These are phyloP conservation scores for Nakazawaea peltata DNA, from an alignment of 805 yeast genomes.

Conservation along the genomic window DNA sequence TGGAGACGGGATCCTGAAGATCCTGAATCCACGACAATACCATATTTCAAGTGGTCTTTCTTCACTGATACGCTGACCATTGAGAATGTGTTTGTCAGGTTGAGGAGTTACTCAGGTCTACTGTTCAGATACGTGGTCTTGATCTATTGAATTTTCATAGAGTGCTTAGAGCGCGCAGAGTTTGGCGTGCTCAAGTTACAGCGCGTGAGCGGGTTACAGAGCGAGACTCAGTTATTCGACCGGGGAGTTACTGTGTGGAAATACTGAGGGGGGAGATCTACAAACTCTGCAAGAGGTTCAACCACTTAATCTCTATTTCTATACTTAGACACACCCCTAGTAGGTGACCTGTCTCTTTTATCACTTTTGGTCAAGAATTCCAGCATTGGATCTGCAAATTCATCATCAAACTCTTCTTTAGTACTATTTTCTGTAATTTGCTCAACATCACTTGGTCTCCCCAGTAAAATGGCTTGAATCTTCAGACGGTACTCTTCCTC, in stretches of 20 bases:
- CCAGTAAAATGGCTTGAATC: constrained; percentile 20
- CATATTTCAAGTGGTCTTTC: constrained; percentile 36
- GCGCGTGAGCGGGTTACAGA: no score
- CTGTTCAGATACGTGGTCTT: no score
- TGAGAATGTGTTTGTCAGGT: no score
- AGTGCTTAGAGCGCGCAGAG: no score
- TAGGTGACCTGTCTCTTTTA: constrained; percentile 1
- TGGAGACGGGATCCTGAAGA: constrained; percentile 90
- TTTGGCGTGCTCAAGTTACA: no score
- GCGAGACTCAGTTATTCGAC: no score
- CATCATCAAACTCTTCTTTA: constrained; percentile 18
- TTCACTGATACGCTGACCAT: neutral
- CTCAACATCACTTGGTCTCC: neutral
- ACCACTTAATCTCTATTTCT: neutral
- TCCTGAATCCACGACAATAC: constrained; percentile 91
- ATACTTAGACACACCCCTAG: neutral
- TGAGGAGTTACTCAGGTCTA: no score
- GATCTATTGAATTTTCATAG: no score
- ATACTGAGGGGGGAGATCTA: no score
- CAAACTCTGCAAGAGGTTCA: no score
- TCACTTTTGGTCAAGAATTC: constrained; percentile 15
- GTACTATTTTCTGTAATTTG: constrained; percentile 13
- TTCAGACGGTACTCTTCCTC: constrained; percentile 38
- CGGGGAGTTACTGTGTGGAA: no score
- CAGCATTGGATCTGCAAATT: constrained; percentile 32